phyloP scores from a whole-genome alignment of 163 green algal species.

The Chlamydomonas reinhardtii region DNA sequence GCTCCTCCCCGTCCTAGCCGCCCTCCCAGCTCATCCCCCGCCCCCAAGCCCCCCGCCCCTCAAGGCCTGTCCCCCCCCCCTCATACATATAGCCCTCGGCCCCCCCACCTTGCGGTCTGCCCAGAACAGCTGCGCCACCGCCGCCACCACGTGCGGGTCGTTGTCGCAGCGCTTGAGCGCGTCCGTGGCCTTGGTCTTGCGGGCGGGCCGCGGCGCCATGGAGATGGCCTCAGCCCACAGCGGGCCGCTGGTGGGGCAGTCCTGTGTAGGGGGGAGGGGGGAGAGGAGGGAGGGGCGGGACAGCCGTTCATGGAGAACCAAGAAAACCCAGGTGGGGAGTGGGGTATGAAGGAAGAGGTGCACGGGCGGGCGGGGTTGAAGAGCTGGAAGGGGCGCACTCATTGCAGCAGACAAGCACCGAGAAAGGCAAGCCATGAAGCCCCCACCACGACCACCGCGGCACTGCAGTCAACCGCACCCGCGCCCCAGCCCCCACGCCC shows the following conservation, averaged over 20 bases:
- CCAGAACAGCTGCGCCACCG: slow-evolving; percentile 92
- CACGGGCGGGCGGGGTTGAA: too few relatives aligned
- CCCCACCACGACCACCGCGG: too few relatives aligned
- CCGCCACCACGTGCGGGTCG: slow-evolving; percentile 75
- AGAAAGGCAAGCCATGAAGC: too few relatives aligned
- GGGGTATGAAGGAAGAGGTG: neutral
- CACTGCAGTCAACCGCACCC: too few relatives aligned
- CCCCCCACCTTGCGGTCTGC: slow-evolving; percentile 89
- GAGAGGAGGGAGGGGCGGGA: neutral
- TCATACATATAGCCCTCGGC: neutral
- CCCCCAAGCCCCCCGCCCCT: too few relatives aligned
- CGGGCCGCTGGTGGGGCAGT: slow-evolving; percentile 68
- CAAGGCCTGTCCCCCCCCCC: neutral
- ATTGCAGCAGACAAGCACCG: too few relatives aligned
- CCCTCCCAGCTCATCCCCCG: too few relatives aligned
- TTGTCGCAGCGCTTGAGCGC: slow-evolving; percentile 95
- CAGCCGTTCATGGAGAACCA: too few relatives aligned
- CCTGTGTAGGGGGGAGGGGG: slow-evolving; percentile 57
- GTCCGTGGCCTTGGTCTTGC: slow-evolving; percentile 89
- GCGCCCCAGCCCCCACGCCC: too few relatives aligned
- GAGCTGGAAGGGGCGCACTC: too few relatives aligned
- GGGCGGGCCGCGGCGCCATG: slow-evolving; percentile 89
- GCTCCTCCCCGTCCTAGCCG: too few relatives aligned
- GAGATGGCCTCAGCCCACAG: slow-evolving; percentile 92
- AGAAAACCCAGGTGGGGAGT: neutral